Base-by-base conservation (phyloP, 345 rosid species). In the Camelina sativa region DNA sequence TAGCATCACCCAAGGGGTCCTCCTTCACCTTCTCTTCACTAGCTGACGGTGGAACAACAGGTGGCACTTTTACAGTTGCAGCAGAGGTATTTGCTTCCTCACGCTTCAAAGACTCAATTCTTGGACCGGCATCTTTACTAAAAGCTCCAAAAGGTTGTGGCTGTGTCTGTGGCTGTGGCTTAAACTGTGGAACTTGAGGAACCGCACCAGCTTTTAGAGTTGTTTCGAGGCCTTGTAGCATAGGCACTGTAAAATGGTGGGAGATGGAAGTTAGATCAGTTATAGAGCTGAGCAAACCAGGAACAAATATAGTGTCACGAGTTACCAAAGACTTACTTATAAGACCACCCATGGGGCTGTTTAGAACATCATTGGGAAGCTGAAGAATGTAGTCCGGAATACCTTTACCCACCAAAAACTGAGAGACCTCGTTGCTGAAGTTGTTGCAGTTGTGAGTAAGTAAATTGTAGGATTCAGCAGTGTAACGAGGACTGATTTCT, bases 301-400 rank as follows among this genome's bases (percentile, higher is more conserved):
- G 16, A 22, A 11, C 20, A 17, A 50, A 44, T 6, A 20, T 35
- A 41, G n/a, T 3, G 46, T 5, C 2, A 7, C 11, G 53, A 16
- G 48, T 12, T 58, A 23, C 2, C n/a, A 56, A 51, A 44, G 51
- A 85, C 97, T 92, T 79, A 95, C 99, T 54, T 51, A 95, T 67
- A 15, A 95, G 84, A 60, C 91, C 84, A 55, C 98, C 98, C 98
- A 92, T 90, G 7, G 99, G 99, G 72, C 99, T 92, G 86, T 79
- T 85, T 86, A 90, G 66, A 67, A 95, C 94, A 73, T 90, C 98
- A 46, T 73, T 90, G 4, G 99, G 99, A 4, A 95, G 94, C 72
- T 89, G 82, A 73, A 92, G 81, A 81, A 95, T 89, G 77, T 92
- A 92, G 16, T 91, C 94, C 0, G 99, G 99, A 67, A 95, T 92